Percentiles rank a stretch among this genome's conserved stretches.
phyloP scores from a whole-genome alignment of 768 basidiomycete species.

The Macrolepiota fuliginosa region DNA sequence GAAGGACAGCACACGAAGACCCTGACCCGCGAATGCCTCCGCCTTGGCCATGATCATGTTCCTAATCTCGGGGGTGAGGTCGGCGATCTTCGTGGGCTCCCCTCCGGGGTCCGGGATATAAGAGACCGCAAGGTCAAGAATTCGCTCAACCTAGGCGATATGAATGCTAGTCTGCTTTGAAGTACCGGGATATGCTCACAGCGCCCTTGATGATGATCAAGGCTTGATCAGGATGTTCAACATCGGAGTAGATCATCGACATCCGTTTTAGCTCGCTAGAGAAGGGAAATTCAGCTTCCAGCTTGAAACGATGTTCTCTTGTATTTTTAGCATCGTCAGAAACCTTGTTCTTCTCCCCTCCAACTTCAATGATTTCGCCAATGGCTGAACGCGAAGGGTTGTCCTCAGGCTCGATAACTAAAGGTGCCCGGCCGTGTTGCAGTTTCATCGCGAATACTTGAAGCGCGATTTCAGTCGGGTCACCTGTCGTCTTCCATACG shows the following conservation, averaged over 20 bases:
- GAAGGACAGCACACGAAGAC: conserved; percentile 39
- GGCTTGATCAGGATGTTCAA: conserved; percentile 18
- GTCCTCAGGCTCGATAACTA: conserved; percentile 27
- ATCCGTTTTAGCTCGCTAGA: conserved; percentile 53
- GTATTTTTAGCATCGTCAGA: neutral
- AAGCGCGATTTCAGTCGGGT: conserved; percentile 56
- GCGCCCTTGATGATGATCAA: conserved; percentile 35
- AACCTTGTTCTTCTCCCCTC: conserved; percentile 15
- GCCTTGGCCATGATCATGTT: conserved; percentile 28
- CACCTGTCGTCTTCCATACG: conserved; percentile 46
- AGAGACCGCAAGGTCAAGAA: conserved; percentile 45
- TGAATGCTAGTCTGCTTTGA: neutral
- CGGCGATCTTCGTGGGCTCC: conserved; percentile 20
- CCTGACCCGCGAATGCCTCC: conserved; percentile 37
- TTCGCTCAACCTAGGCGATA: conserved; percentile 34
- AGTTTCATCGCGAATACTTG: conserved; percentile 53
- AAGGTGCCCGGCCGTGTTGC: conserved; percentile 34
- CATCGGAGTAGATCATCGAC: conserved; percentile 36
- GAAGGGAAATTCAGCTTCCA: conserved; percentile 41
- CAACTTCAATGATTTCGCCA: conserved; percentile 17
- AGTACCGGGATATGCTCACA: conserved; percentile 20
- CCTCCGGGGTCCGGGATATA: conserved; percentile 28
- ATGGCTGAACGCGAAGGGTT: neutral
- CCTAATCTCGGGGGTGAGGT: conserved; percentile 27
- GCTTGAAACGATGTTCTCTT: conserved; percentile 23